These are phyloP conservation scores for Cyphellophora europaea DNA, from an alignment of 2,329 filamentous ascomycete species.

Conservation along the genomic window DNA sequence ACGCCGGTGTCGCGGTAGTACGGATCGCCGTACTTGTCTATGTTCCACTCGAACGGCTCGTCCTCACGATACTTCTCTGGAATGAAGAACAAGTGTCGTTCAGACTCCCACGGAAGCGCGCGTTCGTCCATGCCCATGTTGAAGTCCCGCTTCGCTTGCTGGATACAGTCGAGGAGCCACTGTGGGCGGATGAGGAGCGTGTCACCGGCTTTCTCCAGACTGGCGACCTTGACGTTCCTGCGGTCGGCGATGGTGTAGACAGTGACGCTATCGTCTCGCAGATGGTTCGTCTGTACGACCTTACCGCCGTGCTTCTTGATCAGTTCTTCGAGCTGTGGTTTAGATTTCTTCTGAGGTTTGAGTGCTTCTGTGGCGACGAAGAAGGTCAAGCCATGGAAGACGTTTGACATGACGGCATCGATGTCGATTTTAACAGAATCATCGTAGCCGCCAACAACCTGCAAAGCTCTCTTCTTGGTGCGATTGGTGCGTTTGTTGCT, in stretches of 20 bases:
- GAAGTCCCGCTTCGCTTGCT: slow-evolving; percentile 42
- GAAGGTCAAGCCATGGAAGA: slow-evolving; percentile 72
- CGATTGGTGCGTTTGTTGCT: slow-evolving; percentile 49
- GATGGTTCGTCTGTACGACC: slow-evolving; percentile 60
- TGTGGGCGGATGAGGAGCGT: slow-evolving; percentile 66
- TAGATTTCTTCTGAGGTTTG: slow-evolving; percentile 62
- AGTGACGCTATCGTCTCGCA: background rate
- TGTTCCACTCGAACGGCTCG: slow-evolving; percentile 38
- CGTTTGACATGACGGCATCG: slow-evolving; percentile 3
- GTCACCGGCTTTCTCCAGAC: slow-evolving; percentile 62
- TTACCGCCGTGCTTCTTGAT: slow-evolving; percentile 76
- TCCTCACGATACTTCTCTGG: slow-evolving; percentile 47
- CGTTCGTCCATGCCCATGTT: slow-evolving; percentile 45
- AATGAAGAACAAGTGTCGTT: slow-evolving; percentile 63
- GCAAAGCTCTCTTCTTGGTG: slow-evolving; percentile 59
- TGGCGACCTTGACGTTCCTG: slow-evolving; percentile 70
- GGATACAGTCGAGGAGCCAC: slow-evolving; percentile 79
- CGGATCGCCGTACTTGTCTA: slow-evolving; percentile 75
- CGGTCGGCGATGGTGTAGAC: slow-evolving; percentile 30
- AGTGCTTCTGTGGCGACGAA: slow-evolving; percentile 70
- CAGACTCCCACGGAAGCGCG: slow-evolving; percentile 56
- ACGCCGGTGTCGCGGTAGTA: slow-evolving; percentile 61
- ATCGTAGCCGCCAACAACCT: slow-evolving; percentile 63
- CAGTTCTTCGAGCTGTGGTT: slow-evolving; percentile 67
- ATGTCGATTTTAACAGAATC: slow-evolving; percentile 19